Conservation (phyloP, 306 rosid species). For the Cucumis sativus region DNA sequence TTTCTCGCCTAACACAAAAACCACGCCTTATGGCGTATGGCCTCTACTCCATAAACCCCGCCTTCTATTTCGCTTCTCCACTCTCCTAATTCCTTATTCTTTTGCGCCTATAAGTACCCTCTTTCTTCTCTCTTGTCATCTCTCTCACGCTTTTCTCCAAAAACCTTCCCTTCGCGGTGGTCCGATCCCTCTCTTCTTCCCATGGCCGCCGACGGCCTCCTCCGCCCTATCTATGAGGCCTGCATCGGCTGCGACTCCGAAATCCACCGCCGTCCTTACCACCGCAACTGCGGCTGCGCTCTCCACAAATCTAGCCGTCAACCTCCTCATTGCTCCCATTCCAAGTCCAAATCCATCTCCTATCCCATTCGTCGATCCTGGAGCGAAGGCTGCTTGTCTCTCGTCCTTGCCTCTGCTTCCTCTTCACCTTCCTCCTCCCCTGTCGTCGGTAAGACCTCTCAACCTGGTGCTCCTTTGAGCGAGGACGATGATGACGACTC, state of each 20-base stretch:
- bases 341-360: not conserved
- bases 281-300: slow-evolving; percentile 13
- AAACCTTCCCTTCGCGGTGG: not conserved
- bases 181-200: not conserved
- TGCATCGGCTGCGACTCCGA: slow-evolving; percentile 9
- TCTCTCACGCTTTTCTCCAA: not conserved
- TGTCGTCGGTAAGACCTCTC: not conserved
- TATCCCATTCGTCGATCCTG: slow-evolving; percentile 12
- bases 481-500: not conserved
- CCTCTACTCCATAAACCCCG: not conserved
- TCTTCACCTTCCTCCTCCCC: slow-evolving; percentile 10
- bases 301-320: slow-evolving; percentile 4
- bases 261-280: slow-evolving; percentile 16
- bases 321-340: not conserved
- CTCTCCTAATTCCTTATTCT: not conserved
- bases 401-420: not conserved
- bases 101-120: not conserved
- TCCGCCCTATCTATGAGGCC: slow-evolving; percentile 7
- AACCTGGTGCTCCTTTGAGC: not conserved
- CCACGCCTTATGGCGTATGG: not conserved
- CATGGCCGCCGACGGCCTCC: slow-evolving; percentile 6
- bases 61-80: not conserved
- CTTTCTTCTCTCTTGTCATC: not conserved
- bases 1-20: not conserved
- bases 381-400: slow-evolving; percentile 9